Percentiles rank a stretch among this genome's conserved stretches.
phyloP scores from a whole-genome alignment of 176 grass and related monocot genomes.

The Hsuehochloa calcarea region DNA sequence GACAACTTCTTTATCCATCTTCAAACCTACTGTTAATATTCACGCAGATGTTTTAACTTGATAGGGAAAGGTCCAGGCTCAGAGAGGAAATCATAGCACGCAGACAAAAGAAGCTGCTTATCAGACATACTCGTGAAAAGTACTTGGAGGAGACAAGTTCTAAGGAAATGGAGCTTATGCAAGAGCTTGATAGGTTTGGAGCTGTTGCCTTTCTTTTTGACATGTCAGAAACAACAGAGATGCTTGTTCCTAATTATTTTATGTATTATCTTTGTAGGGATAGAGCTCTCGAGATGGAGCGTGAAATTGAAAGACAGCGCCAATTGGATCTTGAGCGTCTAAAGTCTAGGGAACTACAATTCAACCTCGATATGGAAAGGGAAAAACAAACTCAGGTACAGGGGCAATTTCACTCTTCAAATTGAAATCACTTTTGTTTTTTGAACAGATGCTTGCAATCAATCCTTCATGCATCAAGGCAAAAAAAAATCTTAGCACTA shows the following conservation, averaged over 20 bases:
- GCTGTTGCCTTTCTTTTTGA: slow-evolving; percentile 4
- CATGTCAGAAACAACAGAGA: slow-evolving; percentile 6
- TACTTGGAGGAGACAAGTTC: slow-evolving; percentile 71
- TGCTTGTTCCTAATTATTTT: slow-evolving; percentile 11
- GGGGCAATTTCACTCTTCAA: neutral
- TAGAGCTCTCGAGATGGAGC: slow-evolving; percentile 67
- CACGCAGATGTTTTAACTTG: slow-evolving; percentile 20
- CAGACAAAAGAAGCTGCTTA: slow-evolving; percentile 84
- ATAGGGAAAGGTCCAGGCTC: slow-evolving; percentile 77
- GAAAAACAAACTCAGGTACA: slow-evolving; percentile 87
- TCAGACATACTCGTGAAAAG: slow-evolving; percentile 77
- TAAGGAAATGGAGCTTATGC: slow-evolving; percentile 85
- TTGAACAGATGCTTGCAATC: neutral
- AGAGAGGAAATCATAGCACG: slow-evolving; percentile 83
- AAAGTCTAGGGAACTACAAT: slow-evolving; percentile 84
- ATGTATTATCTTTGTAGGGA: slow-evolving; percentile 48
- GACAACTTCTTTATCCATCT: neutral
- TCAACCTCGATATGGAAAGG: slow-evolving; percentile 86
- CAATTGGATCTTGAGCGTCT: slow-evolving; percentile 82
- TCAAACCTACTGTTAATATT: neutral
- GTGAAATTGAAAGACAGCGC: slow-evolving; percentile 74
- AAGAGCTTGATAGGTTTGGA: slow-evolving; percentile 85
- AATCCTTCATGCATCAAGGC: neutral
- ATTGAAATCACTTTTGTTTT: neutral
- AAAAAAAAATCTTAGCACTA: neutral